phyloP scores from a whole-genome alignment of 208 protist species.

The Trypanosoma avium region DNA sequence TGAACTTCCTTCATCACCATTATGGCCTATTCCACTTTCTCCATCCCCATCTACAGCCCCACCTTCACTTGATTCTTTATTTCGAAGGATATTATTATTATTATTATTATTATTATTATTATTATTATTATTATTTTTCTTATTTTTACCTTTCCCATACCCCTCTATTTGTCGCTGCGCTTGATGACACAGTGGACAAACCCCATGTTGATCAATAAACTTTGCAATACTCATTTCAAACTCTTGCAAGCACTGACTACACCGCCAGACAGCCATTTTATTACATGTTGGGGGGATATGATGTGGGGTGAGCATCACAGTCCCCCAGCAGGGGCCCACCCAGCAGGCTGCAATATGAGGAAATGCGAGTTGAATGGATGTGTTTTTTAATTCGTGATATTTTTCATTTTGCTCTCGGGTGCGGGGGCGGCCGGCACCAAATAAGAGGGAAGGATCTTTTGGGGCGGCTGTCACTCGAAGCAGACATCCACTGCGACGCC shows the following conservation, averaged over 20 bases:
- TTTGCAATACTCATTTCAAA: slow-evolving; percentile 76
- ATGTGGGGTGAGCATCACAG: slow-evolving; percentile 79
- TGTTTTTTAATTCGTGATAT: slow-evolving; percentile 61
- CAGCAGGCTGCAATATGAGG: slow-evolving; percentile 86
- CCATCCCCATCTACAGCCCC: too few relatives aligned
- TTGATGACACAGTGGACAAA: slow-evolving; percentile 81
- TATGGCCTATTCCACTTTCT: too few relatives aligned
- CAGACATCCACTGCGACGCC: slow-evolving; percentile 20
- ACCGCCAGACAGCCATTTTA: slow-evolving; percentile 84
- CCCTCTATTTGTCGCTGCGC: slow-evolving; percentile 45
- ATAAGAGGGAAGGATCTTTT: slow-evolving; percentile 49
- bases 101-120: slow-evolving; percentile 15
- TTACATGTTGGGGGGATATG: slow-evolving; percentile 63
- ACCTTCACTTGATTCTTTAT: too few relatives aligned
- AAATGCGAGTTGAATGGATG: slow-evolving; percentile 70
- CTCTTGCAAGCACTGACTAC: slow-evolving; percentile 73
- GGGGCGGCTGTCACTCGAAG: slow-evolving; percentile 13
- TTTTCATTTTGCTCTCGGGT: slow-evolving; percentile 50
- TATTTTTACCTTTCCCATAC: slow-evolving; percentile 8
- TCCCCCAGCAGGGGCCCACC: slow-evolving; percentile 86
- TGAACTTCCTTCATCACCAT: too few relatives aligned
- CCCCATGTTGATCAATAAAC: slow-evolving; percentile 71
- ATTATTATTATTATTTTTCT: slow-evolving; percentile 21
- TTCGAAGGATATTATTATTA: too few relatives aligned
- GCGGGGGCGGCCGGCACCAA: slow-evolving; percentile 49